phyloP scores from a whole-genome alignment of 176 grass and related monocot species.

The Raddia guianensis region DNA sequence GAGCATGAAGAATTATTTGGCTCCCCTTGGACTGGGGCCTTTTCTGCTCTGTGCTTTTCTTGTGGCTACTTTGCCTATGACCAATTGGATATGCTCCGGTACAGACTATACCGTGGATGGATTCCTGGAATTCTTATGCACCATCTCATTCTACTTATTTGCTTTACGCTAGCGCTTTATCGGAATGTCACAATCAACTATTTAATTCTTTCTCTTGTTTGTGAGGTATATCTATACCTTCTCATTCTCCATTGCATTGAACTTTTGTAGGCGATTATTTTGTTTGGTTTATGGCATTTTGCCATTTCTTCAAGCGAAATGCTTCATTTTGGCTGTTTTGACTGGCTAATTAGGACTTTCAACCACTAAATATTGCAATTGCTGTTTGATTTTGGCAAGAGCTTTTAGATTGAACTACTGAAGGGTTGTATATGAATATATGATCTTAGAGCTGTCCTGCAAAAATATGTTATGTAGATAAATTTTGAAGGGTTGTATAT shows the following conservation, averaged over 20 bases:
- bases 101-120: constrained; percentile 70
- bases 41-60: constrained; percentile 84
- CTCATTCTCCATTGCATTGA: constrained; percentile 25
- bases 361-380: not conserved
- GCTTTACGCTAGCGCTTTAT: constrained; percentile 87
- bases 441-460: not conserved
- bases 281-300: too few species aligned
- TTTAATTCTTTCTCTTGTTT: constrained; percentile 79
- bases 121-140: constrained; percentile 89
- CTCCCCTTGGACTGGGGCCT: constrained; percentile 71
- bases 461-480: not conserved
- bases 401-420: constrained; percentile 6
- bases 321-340: constrained; percentile 2
- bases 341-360: not conserved
- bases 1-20: constrained; percentile 77
- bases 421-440: not conserved
- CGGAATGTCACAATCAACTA: constrained; percentile 96
- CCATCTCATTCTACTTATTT: constrained; percentile 95
- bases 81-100: constrained; percentile 91
- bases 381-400: constrained; percentile 8
- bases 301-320: too few species aligned
- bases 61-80: constrained; percentile 98
- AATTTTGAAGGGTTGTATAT: not conserved
- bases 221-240: constrained; percentile 66
- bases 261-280: not conserved